Conservation (phyloP, 2,329 filamentous ascomycete genomes). For the Alternaria viburni region DNA sequence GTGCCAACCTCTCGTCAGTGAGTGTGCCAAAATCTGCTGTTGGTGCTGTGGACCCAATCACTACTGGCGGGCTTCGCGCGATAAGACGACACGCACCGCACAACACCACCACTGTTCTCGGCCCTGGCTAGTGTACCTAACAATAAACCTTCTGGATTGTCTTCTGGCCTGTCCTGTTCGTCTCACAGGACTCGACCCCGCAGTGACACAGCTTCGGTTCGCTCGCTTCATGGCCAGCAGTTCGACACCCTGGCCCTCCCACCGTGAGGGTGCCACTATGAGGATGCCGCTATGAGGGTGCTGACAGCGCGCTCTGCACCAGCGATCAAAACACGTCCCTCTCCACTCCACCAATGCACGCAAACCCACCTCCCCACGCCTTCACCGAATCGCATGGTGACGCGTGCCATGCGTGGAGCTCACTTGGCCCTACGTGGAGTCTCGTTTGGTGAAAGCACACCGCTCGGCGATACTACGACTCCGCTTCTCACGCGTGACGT, state of each 20-base stretch:
- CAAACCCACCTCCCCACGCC: not conserved
- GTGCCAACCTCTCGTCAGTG: not conserved
- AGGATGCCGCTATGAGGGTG: not conserved
- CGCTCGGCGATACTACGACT: constrained; percentile 11
- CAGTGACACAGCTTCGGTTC: constrained; percentile 4
- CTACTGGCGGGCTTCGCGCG: not conserved
- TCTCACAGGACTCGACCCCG: constrained; percentile 5
- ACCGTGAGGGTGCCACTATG: not conserved
- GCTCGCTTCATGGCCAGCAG: constrained; percentile 2
- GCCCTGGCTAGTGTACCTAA: constrained; percentile 1
- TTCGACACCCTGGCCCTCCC: not conserved
- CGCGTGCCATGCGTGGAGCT: constrained; percentile 43
- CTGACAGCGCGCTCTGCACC: not conserved
- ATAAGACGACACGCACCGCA: not conserved
- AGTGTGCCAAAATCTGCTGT: not conserved
- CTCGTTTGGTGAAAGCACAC: constrained; percentile 15
- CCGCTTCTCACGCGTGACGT: constrained; percentile 25
- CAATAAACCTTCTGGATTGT: not conserved
- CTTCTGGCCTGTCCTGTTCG: not conserved
- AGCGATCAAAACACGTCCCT: constrained; percentile 14
- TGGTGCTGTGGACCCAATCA: not conserved
- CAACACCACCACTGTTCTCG: not conserved
- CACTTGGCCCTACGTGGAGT: constrained; percentile 29
- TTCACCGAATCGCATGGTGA: constrained; percentile 37
- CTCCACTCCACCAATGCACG: constrained; percentile 4